Evolutionary conservation across 768 basidiomycete species (phyloP).

Genomic region (Termitomyces bulborhizus): DNA sequence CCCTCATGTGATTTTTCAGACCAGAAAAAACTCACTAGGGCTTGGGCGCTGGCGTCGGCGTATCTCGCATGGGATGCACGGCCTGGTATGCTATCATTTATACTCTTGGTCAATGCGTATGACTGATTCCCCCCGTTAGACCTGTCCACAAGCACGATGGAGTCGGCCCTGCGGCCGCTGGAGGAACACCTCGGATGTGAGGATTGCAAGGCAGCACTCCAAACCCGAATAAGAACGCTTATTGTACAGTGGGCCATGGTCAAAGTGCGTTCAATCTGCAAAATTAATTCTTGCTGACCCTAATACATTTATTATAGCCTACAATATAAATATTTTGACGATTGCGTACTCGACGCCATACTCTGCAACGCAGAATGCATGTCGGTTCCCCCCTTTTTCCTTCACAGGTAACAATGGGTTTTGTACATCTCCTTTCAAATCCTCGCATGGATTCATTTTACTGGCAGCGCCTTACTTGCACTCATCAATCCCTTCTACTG

Average conservation of each 20-base stretch:
- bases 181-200: constrained; percentile 66
- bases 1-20: constrained; percentile 61
- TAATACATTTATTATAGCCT: not conserved
- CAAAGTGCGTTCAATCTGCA: constrained; percentile 40
- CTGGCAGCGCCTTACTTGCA: not conserved
- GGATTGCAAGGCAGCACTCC: constrained; percentile 56
- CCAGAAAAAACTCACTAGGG: constrained; percentile 74
- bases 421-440: not conserved
- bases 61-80: constrained; percentile 83
- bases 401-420: not conserved
- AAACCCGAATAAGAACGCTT: constrained; percentile 62
- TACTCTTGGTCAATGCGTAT: constrained; percentile 7
- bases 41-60: constrained; percentile 78
- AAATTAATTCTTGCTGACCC: not conserved
- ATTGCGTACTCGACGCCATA: not conserved
- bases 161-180: constrained; percentile 64
- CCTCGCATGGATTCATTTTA: not conserved
- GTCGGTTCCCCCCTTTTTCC: not conserved
- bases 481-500: not conserved
- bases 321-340: constrained; percentile 32
- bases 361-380: too few relatives aligned
- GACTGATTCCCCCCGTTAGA: constrained; percentile 33
- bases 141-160: constrained; percentile 66
- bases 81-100: constrained; percentile 45
- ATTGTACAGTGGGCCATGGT: constrained; percentile 75